Base-by-base conservation (phyloP, 2,329 filamentous ascomycete genomes). In the Cryphonectria parasitica region DNA sequence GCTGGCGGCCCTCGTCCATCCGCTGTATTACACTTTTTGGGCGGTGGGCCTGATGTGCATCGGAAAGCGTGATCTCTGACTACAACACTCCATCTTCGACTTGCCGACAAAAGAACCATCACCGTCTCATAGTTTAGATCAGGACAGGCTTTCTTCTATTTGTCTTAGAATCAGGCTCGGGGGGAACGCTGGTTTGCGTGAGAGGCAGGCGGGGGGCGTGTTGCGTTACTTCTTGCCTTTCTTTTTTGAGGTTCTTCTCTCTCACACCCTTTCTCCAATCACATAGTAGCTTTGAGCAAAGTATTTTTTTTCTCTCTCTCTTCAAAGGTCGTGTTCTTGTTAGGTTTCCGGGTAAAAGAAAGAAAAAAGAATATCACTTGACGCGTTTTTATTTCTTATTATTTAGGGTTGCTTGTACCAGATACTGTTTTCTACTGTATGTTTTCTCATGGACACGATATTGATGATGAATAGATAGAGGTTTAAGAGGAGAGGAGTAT, bases 221-320 rank as follows among this genome's bases (percentile, higher is more conserved):
- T 15, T n/a, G 36, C 28, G 58, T 61, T 61, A 15, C 19, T 22
- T 39, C 10, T n/a, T n/a, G 11, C 15, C 10, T n/a, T n/a, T 22
- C 15, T n/a, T n/a, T 15, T n/a, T 10, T 17, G 17, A 39, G 13
- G 36, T 39, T n/a, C 13, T 8, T 15, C 17, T 61, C 7, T 22
- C 17, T 49, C 41, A 15, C 41, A 2, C 15, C 13, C 41, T 56
- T 28, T n/a, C 31, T 15, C 1, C 10, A n/a, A 41, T 31, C 39
- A 66, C 64, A 66, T 66, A 58, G 64, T 66, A 66, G 64, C 64
- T 66, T 41, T 66, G 34, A 66, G 64, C 64, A 66, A 66, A 28
- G 34, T 54, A 8, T 60, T 58, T 39, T 39, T 39, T 60, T 58
- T 39, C 3, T 25, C 22, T 66, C 43, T 36, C 5, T 17, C 22